Evolutionary conservation across 768 basidiomycete species (phyloP).

Genomic region (Pilatotrama ljubarskyi): DNA sequence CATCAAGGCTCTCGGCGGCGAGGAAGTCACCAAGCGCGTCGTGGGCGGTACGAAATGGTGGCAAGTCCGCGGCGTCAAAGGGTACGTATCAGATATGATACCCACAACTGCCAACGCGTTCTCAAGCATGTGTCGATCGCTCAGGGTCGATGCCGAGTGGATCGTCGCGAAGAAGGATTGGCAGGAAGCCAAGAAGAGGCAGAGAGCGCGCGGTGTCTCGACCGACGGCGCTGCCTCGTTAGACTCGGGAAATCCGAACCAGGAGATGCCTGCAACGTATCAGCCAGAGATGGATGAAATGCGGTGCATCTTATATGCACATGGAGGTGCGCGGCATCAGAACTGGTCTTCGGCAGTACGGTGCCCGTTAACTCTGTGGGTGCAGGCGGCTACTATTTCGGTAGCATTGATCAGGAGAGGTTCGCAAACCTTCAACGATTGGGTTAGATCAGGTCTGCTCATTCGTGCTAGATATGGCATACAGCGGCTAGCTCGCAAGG

Average conservation of each 20-base stretch:
- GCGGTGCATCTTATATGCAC: constrained; percentile 80
- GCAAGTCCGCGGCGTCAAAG: constrained; percentile 86
- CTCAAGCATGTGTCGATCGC: not conserved
- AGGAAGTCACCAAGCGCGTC: constrained; percentile 62
- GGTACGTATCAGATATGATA: constrained; percentile 45
- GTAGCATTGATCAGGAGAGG: constrained; percentile 78
- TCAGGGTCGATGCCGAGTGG: constrained; percentile 85
- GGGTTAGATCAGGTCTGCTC: not conserved
- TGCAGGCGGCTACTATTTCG: constrained; percentile 81
- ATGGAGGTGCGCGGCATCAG: constrained; percentile 56
- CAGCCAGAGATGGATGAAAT: constrained; percentile 78
- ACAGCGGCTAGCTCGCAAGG: constrained; percentile 87
- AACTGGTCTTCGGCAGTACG: not conserved
- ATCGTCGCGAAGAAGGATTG: constrained; percentile 83
- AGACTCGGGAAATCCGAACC: not conserved
- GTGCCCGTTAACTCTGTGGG: not conserved
- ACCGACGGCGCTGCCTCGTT: constrained; percentile 1
- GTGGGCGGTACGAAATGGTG: constrained; percentile 97
- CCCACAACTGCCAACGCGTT: not conserved
- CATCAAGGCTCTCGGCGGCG: constrained; percentile 83
- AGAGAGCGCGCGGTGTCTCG: constrained; percentile 42
- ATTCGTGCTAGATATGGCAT: constrained; percentile 56
- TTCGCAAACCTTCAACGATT: constrained; percentile 22
- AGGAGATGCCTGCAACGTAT: constrained; percentile 36
- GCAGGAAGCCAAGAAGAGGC: constrained; percentile 61